Evolutionary conservation across 495 filamentous ascomycete species (phyloP), one percentile per base, ranked within the genome.

Genomic region (Aspergillus indologenus): DNA sequence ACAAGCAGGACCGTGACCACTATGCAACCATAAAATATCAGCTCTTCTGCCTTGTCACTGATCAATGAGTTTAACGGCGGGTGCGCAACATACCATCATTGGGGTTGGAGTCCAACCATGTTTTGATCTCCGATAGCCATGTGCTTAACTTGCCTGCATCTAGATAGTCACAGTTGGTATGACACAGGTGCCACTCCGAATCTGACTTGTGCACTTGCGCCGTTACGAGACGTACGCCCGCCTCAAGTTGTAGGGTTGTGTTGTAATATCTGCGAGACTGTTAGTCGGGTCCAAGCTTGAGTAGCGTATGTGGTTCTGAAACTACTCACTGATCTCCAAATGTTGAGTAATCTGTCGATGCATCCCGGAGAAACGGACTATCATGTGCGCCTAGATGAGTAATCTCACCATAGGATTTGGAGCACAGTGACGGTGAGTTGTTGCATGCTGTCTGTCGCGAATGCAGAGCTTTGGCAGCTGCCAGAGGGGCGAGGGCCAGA

Each of bases 1-100:
- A 91, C 88, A 23, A 91, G 75, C 20, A 91, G 66, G 14, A 91
- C 68, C 1, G 89, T 91, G 17, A 92, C 82, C n/a, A 91, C 87
- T 78, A 53, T 18, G 11, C 2, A 5, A 21, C 26, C 21, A 26
- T 12, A 21, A 31, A 23, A 18, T 47, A 26, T 51, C 29, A 51
- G 48, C 24, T n/a, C 14, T 20, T 11, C n/a, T 24, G 23, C 29
- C 26, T 15, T n/a, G 26, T 51, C 23, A 19, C 12, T 40, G 34
- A 24, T 42, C 26, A 14, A 12, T 23, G 19, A 24, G 12, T 15
- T 15, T 14, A 23, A 29, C 21, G 22, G 42, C 5, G 12, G 12
- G 2, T 11, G 12, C 12, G 5, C 17, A 17, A 61, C 65, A 51
- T 65, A 79, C 77, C 78, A 62, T 98, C 89, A 69, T 87, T 82